Evolutionary conservation across 345 rosid species (phyloP), one percentile per base, ranked within the genome.

Genomic region (Lepidium sativum): DNA sequence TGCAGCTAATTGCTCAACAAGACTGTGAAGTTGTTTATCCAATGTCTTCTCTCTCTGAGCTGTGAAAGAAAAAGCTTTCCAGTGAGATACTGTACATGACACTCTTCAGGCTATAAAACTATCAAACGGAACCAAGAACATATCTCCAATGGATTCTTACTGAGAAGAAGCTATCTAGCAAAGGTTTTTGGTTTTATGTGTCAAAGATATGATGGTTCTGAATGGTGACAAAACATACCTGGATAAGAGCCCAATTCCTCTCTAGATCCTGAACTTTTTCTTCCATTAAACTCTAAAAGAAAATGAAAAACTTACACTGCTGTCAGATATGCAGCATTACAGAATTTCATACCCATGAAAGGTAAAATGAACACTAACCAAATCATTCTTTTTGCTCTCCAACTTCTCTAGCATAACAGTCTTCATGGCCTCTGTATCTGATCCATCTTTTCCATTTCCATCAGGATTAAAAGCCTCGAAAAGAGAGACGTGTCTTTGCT

Each of bases 21-120:
- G 77, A 77, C 87, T 82, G 50, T 90, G 97, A 60, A 90, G 95
- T 72, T 89, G 99, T 79, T 86, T 94, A 62, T 94, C 90, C 79
- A 94, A 71, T 71, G 79, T 80, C 83, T 94, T 89, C 77, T 89
- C 97, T 77, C 96, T 88, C 68, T 94, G 97, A 68, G 80, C 97
- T 89, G 86, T 68, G 67, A 58, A 52, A 35, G 57, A 18, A 52
- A 59, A 59, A n/a, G 11, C 25, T 17, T 58, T 29, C 41, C 25
- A 40, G 34, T 72, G 42, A 72, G 41, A 65, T 9, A 41, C 23
- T 18, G 41, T 2, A 1, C 23, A 48, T 35, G 43, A 56, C 31
- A 62, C 18, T 33, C 21, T 51, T 32, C 70, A 50, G 5, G 33
- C 54, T 43, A 34, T 45, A 42, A 60, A 72, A 43, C 38, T 27